These are phyloP conservation scores for Abrus precatorius DNA, from an alignment of 306 rosid species.

Conservation along the genomic window DNA sequence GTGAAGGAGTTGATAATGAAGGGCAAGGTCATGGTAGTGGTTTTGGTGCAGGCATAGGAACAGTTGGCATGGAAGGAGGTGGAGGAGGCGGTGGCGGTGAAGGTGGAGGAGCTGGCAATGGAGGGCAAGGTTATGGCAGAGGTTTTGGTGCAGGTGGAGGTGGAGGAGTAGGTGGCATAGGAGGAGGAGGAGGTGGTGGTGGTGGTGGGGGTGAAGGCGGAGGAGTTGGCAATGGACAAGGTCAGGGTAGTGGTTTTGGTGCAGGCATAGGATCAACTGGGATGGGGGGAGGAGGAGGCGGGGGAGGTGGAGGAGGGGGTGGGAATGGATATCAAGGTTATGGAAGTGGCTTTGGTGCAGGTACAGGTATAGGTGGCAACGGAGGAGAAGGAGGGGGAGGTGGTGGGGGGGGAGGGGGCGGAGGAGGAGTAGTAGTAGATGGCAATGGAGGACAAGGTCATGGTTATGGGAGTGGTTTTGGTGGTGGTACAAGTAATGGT, in stretches of 20 bases:
- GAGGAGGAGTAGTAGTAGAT: conserved; percentile 21
- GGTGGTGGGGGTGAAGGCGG: conserved; percentile 44
- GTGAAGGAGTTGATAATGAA: neutral
- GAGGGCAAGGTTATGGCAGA: conserved; percentile 60
- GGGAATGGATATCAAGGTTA: conserved; percentile 48
- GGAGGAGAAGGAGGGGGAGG: conserved; percentile 53
- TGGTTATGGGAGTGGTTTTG: conserved; percentile 61
- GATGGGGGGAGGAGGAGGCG: conserved; percentile 54
- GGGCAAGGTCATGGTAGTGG: conserved; percentile 59
- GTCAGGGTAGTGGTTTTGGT: conserved; percentile 65
- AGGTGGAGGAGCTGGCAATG: conserved; percentile 46
- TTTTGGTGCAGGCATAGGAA: conserved; percentile 49
- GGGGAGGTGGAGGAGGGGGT: conserved; percentile 39
- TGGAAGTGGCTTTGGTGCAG: conserved; percentile 57
- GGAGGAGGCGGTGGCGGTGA: conserved; percentile 50
- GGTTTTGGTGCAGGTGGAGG: conserved; percentile 62
- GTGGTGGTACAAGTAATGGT: conserved; percentile 34
- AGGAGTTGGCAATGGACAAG: conserved; percentile 49
- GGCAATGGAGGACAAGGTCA: conserved; percentile 44
- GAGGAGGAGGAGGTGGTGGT: conserved; percentile 55
- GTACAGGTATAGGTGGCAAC: conserved; percentile 48
- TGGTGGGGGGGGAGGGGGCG: conserved; percentile 19
- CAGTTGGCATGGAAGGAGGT: conserved; percentile 43
- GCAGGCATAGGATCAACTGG: conserved; percentile 47
- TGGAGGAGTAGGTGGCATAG: conserved; percentile 33